A percentile compares a stretch with the other conserved stretches of the same genome.
Conservation (phyloP, 106 monocot species). For the Apostasia ramifera region DNA sequence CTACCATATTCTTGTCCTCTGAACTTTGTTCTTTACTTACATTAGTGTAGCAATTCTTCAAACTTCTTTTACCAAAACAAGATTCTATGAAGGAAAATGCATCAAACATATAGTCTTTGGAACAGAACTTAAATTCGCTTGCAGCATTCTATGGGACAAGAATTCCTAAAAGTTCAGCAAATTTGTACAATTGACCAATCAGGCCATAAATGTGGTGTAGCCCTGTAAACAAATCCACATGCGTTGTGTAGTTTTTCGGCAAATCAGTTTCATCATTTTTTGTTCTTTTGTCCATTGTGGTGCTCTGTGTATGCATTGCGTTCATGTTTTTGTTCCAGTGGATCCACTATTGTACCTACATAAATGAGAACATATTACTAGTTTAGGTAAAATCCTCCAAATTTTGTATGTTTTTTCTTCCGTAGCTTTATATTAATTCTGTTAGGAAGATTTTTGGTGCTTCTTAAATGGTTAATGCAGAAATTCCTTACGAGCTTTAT, state of each 20-base stretch:
- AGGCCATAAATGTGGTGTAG: background rate
- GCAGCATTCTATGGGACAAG: too few species aligned
- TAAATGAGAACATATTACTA: background rate
- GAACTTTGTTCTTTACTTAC: background rate
- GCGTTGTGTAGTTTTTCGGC: conserved; percentile 9
- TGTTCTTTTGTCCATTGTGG: background rate
- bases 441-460: too few species aligned
- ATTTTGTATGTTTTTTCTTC: too few species aligned
- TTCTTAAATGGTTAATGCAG: too few species aligned
- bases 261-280: background rate
- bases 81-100: background rate
- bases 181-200: background rate
- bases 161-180: too few species aligned
- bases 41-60: background rate
- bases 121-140: background rate
- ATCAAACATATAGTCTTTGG: background rate
- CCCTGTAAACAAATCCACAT: background rate
- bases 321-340: background rate
- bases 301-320: background rate
- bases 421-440: too few species aligned
- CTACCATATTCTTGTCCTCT: background rate
- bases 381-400: background rate
- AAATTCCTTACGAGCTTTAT: too few species aligned
- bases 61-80: background rate
- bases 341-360: conserved; percentile 11